These are phyloP conservation scores for Nakaseomyces kungkrabaensis DNA, from an alignment of 1,139 yeast genomes.

Conservation along the genomic window DNA sequence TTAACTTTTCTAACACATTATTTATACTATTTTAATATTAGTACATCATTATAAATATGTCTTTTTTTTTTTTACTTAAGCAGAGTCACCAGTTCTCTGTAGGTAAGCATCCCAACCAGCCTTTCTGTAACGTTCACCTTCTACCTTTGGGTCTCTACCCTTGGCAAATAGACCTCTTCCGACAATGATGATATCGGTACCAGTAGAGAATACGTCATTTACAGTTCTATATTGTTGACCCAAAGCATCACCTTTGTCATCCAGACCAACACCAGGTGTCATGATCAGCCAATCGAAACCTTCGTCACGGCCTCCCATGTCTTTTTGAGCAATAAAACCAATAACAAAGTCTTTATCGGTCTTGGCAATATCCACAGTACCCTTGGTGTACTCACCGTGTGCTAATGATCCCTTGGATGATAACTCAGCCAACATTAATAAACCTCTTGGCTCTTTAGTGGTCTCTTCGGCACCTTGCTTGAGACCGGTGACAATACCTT, in stretches of 20 bases:
- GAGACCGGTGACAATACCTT: slow-evolving; percentile 83
- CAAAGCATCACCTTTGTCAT: slow-evolving; percentile 90
- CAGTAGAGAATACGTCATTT: slow-evolving; percentile 67
- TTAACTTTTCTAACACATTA: too few relatives aligned
- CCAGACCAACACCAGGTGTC: slow-evolving; percentile 98
- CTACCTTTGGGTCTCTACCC: slow-evolving; percentile 81
- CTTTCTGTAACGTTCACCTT: slow-evolving; percentile 77
- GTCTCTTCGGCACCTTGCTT: slow-evolving; percentile 72
- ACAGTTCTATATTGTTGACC: slow-evolving; percentile 98
- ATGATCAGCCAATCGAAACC: slow-evolving; percentile 90
- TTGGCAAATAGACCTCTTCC: slow-evolving; percentile 97
- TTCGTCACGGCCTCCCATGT: slow-evolving; percentile 73
- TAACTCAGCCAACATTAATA: slow-evolving; percentile 90
- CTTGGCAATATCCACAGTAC: slow-evolving; percentile 86
- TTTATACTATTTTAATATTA: too few relatives aligned
- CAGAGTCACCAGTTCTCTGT: slow-evolving; percentile 29
- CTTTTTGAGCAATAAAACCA: slow-evolving; percentile 91
- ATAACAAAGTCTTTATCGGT: slow-evolving; percentile 80
- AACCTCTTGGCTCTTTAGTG: slow-evolving; percentile 66
- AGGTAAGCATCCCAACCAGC: slow-evolving; percentile 93
- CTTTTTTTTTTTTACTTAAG: background rate
- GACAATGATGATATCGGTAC: slow-evolving; percentile 89
- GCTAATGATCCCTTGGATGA: slow-evolving; percentile 92
- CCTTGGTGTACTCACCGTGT: slow-evolving; percentile 75
- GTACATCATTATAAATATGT: too few relatives aligned